Percentiles rank a stretch among this genome's conserved stretches.
These are phyloP conservation scores for Phanerochaete sordida DNA, from an alignment of 768 basidiomycete species.

Conservation along the genomic window DNA sequence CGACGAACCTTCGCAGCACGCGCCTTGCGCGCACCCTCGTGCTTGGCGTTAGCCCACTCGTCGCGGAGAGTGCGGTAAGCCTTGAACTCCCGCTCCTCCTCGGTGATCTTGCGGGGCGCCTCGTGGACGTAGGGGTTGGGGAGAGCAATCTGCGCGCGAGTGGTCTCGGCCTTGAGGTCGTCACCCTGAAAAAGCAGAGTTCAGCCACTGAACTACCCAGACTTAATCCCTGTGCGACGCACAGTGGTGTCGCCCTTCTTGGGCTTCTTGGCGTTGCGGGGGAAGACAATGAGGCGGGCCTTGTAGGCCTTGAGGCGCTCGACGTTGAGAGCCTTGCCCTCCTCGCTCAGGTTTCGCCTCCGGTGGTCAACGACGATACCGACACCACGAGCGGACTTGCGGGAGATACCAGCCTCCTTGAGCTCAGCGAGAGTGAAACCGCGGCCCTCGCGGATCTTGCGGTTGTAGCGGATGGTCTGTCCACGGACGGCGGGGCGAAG, in stretches of 20 bases:
- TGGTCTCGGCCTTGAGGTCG: constrained; percentile 75
- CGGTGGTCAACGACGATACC: constrained; percentile 97
- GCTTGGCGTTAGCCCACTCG: constrained; percentile 76
- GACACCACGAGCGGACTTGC: constrained; percentile 88
- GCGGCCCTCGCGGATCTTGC: constrained; percentile 93
- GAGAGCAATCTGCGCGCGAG: constrained; percentile 63
- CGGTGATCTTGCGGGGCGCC: constrained; percentile 88
- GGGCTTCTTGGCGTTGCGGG: constrained; percentile 90
- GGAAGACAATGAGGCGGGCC: constrained; percentile 91
- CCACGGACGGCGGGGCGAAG: constrained; percentile 97
- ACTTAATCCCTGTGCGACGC: constrained; percentile 28
- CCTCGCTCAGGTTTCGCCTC: constrained; percentile 93
- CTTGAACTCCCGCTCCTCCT: constrained; percentile 83
- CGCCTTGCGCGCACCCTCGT: constrained; percentile 85
- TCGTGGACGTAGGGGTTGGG: constrained; percentile 69
- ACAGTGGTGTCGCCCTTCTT: constrained; percentile 95
- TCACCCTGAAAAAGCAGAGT: constrained; percentile 55
- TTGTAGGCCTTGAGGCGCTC: constrained; percentile 94
- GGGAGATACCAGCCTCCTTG: constrained; percentile 92
- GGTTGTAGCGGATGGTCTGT: constrained; percentile 97
- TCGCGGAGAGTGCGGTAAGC: constrained; percentile 88
- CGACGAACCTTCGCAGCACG: constrained; percentile 77
- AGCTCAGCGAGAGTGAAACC: constrained; percentile 94
- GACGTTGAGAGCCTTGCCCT: constrained; percentile 94
- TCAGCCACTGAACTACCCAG: constrained; percentile 1